These are phyloP conservation scores for Wickerhamomyces canadensis DNA, from an alignment of 805 yeast species.

Conservation along the genomic window DNA sequence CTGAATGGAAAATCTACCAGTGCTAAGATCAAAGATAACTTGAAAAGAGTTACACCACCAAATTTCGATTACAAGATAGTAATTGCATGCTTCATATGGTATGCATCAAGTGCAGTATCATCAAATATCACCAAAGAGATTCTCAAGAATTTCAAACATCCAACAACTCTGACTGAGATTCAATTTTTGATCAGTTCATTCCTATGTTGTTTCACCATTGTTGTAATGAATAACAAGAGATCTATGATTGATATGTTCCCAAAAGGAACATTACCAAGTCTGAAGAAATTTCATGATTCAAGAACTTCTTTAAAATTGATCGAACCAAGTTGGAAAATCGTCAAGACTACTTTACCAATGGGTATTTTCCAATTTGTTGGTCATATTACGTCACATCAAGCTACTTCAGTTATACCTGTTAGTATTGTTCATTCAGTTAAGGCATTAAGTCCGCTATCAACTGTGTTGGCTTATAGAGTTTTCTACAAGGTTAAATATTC, in stretches of 20 bases:
- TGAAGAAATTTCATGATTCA: conserved; percentile 25
- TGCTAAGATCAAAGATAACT: too few species aligned
- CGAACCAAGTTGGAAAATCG: conserved; percentile 45
- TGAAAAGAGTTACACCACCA: too few species aligned
- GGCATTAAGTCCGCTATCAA: conserved; percentile 83
- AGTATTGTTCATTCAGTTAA: conserved; percentile 92
- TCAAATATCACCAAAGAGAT: conserved; percentile 79
- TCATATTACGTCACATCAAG: conserved; percentile 84
- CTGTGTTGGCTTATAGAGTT: conserved; percentile 72
- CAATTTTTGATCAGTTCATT: conserved; percentile 74
- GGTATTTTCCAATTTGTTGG: conserved; percentile 91
- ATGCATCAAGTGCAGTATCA: conserved; percentile 71
- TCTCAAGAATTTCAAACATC: conserved; percentile 62
- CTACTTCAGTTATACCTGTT: conserved; percentile 91
- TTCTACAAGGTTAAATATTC: conserved; percentile 55
- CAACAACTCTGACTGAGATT: conserved; percentile 83
- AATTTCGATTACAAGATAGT: conserved; percentile 41
- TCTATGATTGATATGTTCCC: conserved; percentile 33
- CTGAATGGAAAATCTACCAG: conserved; percentile 15
- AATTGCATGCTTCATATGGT: conserved; percentile 70
- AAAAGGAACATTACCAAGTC: conserved; percentile 43
- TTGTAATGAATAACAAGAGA: conserved; percentile 32
- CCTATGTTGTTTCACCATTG: conserved; percentile 46
- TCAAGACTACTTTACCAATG: conserved; percentile 82
- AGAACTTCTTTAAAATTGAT: conserved; percentile 36